Evolutionary conservation across 208 protist species (phyloP).

Genomic region (Trypanosomatidae sp.): DNA sequence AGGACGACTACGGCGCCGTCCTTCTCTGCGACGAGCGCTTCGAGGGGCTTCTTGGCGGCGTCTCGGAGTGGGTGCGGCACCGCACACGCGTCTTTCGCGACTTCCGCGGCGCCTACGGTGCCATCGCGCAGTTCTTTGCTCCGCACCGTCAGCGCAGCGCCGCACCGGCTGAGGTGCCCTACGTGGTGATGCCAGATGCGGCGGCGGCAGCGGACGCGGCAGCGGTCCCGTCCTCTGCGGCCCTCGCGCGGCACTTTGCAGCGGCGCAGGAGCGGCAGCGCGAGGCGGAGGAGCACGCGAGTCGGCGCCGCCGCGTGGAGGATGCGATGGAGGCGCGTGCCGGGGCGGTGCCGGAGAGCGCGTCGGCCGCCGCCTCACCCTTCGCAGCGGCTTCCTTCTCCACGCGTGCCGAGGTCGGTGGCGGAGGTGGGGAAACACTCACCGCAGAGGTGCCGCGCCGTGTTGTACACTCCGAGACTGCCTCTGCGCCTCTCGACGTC

Average conservation of each 20-base stretch:
- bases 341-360: neutral
- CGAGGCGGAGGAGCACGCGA: constrained; percentile 10
- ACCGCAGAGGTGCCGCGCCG: too few relatives aligned
- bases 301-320: constrained; percentile 32
- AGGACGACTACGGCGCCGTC: constrained; percentile 96
- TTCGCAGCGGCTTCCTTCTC: neutral
- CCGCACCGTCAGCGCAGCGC: constrained; percentile 8
- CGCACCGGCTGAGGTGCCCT: constrained; percentile 24
- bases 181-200: constrained; percentile 4
- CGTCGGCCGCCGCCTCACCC: neutral
- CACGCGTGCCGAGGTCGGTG: too few relatives aligned
- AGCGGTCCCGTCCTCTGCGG: constrained; percentile 24
- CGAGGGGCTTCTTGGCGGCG: constrained; percentile 18
- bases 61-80: constrained; percentile 72
- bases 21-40: constrained; percentile 96
- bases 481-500: too few relatives aligned
- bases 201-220: neutral
- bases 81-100: constrained; percentile 44
- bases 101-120: constrained; percentile 70
- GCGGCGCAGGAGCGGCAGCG: constrained; percentile 21
- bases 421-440: too few relatives aligned
- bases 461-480: too few relatives aligned
- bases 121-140: constrained; percentile 68
- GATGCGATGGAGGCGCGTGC: constrained; percentile 22
- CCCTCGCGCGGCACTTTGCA: constrained; percentile 38